Base-by-base conservation (phyloP, 495 filamentous ascomycete genomes). In the Lepidopterella palustris region DNA sequence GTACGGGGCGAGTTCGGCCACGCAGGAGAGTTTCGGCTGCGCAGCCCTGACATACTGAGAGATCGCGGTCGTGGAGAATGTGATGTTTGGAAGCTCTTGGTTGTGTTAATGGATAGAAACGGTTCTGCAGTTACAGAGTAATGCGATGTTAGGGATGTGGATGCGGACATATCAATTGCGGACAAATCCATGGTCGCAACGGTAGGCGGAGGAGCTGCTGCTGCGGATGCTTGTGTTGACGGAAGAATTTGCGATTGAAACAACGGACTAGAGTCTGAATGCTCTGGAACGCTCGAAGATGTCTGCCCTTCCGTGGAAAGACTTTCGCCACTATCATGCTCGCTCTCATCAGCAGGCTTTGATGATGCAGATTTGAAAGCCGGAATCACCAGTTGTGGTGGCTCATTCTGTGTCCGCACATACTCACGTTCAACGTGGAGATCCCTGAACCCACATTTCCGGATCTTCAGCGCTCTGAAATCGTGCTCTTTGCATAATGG, bases 401-500 rank as follows among this genome's bases (percentile, higher is more conserved):
- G 49, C 45, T 59, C 53, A 11, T 55, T 57, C 25, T 68, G 58
- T 27, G 50, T 58, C 35, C 63, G 70, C 0, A 64, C 68, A 48
- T 64, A 67, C 53, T 71, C 66, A 11, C 68, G 62, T 60, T 85
- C 82, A 27, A 77, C 68, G n/a, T 74, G 70, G 47, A 85, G 76
- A 48, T 83, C 80, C 57, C 77, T 71, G 60, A 79, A 85, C 15
- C 82, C 82, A 60, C 82, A 85, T 20, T 82, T 81, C 24, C 82
- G 72, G 54, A 82, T 68, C n/a, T 80, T 79, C 11, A 85, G 71
- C 28, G 76, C 81, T 27, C 81, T 76, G n/a, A 85, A 76, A 65
- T 85, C 82, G 63, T 85, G 82, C 59, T 84, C 81, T 58, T 82
- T 82, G 68, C 82, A 85, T 26, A 85, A 66, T 11, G 80, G 76